Evolutionary conservation across 345 rosid genomes (phyloP).

Genomic region (Rubroshorea leprosula): DNA sequence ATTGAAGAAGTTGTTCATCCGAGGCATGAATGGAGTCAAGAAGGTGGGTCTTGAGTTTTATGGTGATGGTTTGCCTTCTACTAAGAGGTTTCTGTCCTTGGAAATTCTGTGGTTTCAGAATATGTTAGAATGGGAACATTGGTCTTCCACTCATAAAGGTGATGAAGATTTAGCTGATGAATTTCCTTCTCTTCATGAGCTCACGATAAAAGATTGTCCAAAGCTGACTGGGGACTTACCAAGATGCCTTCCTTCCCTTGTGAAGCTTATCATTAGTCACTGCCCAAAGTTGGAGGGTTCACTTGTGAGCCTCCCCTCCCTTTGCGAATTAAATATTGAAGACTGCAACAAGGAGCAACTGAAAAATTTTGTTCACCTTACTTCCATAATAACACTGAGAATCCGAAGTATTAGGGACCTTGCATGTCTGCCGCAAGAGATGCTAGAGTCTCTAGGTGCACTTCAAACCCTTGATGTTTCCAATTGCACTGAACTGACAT

Average conservation of each 20-base stretch:
- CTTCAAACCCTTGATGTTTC: slow-evolving; percentile 11
- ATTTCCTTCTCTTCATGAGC: slow-evolving; percentile 24
- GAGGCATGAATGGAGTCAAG: slow-evolving; percentile 15
- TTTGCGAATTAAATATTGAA: too few relatives aligned
- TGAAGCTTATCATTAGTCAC: background rate
- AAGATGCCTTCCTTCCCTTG: slow-evolving; percentile 8
- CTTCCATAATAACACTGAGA: too few relatives aligned
- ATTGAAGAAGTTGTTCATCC: slow-evolving; percentile 17
- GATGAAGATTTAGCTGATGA: slow-evolving; percentile 3
- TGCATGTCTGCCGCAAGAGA: too few relatives aligned
- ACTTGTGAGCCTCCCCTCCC: background rate
- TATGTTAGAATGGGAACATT: slow-evolving; percentile 24
- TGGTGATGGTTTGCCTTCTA: too few relatives aligned
- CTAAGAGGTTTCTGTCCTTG: too few relatives aligned
- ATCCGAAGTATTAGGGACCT: too few relatives aligned
- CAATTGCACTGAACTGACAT: slow-evolving; percentile 6
- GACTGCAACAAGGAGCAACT: too few relatives aligned
- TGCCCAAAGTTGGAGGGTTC: background rate
- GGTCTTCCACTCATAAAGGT: slow-evolving; percentile 8
- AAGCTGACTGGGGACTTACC: slow-evolving; percentile 13
- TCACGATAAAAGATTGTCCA: slow-evolving; percentile 17
- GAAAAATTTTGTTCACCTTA: too few relatives aligned
- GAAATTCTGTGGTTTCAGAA: too few relatives aligned
- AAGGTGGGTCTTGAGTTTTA: too few relatives aligned
- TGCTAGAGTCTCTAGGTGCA: too few relatives aligned